Base-by-base conservation (phyloP, 306 rosid species). In the Medicago lupulina region DNA sequence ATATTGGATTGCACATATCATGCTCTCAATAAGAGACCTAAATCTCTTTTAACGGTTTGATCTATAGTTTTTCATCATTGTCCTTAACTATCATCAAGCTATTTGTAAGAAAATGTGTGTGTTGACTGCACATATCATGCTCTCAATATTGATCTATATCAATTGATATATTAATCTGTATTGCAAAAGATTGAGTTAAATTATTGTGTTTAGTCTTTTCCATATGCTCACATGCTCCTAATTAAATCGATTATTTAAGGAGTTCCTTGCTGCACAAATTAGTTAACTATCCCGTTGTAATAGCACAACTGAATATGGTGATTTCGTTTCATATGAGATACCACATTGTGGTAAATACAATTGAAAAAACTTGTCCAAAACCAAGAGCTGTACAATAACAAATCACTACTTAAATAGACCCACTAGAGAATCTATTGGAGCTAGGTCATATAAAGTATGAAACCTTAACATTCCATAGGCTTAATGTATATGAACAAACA, bases 381-480 rank as follows among this genome's bases (percentile, higher is more conserved):
- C 15, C 51, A 60, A 61, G 47, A 57, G 43, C 6, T 70, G 76
- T n/a, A 36, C 18, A 60, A 47, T 25, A 78, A 60, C 39, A 23
- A 9, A 16, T 62, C 21, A 49, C 62, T 66, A 78, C 1, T 21
- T 2, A 2, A 21, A 21, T 21, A 21, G n/a, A n/a, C n/a, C n/a
- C n/a, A n/a, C n/a, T n/a, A n/a, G n/a, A n/a, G n/a, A n/a, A n/a
- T n/a, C n/a, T 41, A 10, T 47, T 43, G 21, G 58, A 80, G 66
- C 65, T 67, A 67, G 54, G 67, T 15, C 50, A 58, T 67, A 68
- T 59, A 43, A 64, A 71, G 74, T 63, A 76, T 58, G 59, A 58
- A n/a, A 60, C 44, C 51, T 25, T 68, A 67, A 44, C 25, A 63
- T 40, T 73, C 64, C 77, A 62, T 10, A 28, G 25, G 41, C 65